These are phyloP conservation scores for Musa schizocarpa DNA, from an alignment of 176 grass and related monocot genomes.

Conservation along the genomic window DNA sequence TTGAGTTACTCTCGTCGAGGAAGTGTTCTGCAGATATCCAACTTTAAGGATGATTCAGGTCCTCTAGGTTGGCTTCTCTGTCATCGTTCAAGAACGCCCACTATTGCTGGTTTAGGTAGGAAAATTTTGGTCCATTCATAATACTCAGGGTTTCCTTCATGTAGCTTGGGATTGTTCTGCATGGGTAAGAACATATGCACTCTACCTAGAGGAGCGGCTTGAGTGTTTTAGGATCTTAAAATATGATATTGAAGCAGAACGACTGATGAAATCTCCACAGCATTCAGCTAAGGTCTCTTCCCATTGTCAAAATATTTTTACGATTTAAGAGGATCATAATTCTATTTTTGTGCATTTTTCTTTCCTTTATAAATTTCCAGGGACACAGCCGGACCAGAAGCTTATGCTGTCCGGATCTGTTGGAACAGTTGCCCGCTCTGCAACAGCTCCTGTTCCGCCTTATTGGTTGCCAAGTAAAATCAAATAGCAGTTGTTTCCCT, in stretches of 20 bases:
- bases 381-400: slow-evolving; percentile 85
- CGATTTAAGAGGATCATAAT: background rate
- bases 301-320: background rate
- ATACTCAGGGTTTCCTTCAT: background rate
- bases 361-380: slow-evolving; percentile 31
- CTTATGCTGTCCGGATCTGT: slow-evolving; percentile 52
- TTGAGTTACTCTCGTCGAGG: slow-evolving; percentile 71
- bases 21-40: slow-evolving; percentile 74
- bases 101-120: background rate
- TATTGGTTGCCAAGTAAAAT: slow-evolving; percentile 60
- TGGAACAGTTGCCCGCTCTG: slow-evolving; percentile 83
- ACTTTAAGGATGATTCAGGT: slow-evolving; percentile 88
- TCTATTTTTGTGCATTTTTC: slow-evolving; percentile 1
- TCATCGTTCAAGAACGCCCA: background rate
- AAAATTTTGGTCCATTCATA: background rate
- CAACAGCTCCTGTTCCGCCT: slow-evolving; percentile 80
- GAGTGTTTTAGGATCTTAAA: slow-evolving; percentile 39
- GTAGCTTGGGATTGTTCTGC: slow-evolving; percentile 41
- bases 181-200: slow-evolving; percentile 42
- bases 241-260: slow-evolving; percentile 26
- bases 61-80: slow-evolving; percentile 49
- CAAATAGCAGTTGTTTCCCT: background rate
- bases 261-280: slow-evolving; percentile 44
- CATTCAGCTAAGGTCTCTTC: slow-evolving; percentile 46
- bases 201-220: slow-evolving; percentile 36